Evolutionary conservation across 108 stramenopile species (phyloP).

Genomic region (Chaetoceros tenuissimus): DNA sequence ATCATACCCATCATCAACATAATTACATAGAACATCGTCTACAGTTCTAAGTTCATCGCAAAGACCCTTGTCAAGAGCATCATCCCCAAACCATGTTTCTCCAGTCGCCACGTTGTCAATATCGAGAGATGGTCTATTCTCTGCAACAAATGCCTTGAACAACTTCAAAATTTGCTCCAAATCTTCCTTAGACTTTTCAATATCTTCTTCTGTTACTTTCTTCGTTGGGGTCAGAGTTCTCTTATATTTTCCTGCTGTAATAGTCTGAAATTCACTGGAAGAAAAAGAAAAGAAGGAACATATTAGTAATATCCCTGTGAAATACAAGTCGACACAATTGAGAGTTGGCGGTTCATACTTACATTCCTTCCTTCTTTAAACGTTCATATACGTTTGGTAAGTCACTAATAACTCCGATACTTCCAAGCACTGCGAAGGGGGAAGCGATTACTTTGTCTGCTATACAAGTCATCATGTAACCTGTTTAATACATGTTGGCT

Average conservation of each 20-base stretch:
- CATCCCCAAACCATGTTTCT: constrained; percentile 90
- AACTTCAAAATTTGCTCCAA: constrained; percentile 68
- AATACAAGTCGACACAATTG: not conserved
- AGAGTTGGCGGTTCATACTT: constrained; percentile 8
- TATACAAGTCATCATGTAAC: constrained; percentile 79
- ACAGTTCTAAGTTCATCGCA: constrained; percentile 84
- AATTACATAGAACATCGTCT: constrained; percentile 74
- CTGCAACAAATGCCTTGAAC: constrained; percentile 75
- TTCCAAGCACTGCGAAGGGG: constrained; percentile 81
- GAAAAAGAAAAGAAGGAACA: not conserved
- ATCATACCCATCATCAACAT: constrained; percentile 61
- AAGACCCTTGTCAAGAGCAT: constrained; percentile 70
- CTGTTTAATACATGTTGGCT: too few relatives aligned
- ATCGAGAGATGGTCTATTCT: constrained; percentile 76
- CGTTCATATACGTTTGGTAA: constrained; percentile 89
- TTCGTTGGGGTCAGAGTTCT: constrained; percentile 49
- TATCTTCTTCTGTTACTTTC: constrained; percentile 80
- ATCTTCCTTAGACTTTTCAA: constrained; percentile 75
- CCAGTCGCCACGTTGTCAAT: constrained; percentile 89
- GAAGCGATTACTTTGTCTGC: constrained; percentile 74
- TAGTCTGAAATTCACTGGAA: constrained; percentile 73
- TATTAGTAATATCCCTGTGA: not conserved
- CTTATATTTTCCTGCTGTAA: constrained; percentile 38
- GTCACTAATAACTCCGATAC: constrained; percentile 86
- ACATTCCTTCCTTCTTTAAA: constrained; percentile 83